Percentiles rank a stretch among this genome's conserved stretches.
These are phyloP conservation scores for Pichia sp. DNA, from an alignment of 1,139 yeast genomes.

Conservation along the genomic window DNA sequence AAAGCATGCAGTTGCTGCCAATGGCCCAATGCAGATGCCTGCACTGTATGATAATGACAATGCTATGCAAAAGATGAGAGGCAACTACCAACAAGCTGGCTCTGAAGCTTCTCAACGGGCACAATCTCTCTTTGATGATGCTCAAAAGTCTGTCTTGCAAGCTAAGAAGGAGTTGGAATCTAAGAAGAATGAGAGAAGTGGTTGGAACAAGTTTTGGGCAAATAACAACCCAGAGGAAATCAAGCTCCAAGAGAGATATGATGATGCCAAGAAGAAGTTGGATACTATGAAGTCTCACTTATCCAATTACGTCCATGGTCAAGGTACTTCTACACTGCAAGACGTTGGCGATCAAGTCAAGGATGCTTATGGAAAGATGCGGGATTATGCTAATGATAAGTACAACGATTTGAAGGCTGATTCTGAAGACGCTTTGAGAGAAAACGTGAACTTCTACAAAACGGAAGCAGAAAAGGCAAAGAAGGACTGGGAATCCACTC, in stretches of 20 bases:
- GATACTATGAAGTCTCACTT: conserved; percentile 21
- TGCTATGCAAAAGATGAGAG: conserved; percentile 3
- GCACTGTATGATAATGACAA: background rate
- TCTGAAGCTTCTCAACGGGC: conserved; percentile 9
- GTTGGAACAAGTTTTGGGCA: conserved; percentile 8
- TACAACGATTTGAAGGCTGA: conserved; percentile 26
- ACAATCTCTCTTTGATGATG: conserved; percentile 7
- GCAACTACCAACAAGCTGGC: conserved; percentile 1
- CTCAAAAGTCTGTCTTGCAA: conserved; percentile 6
- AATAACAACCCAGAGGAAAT: background rate
- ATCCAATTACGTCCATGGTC: conserved; percentile 14
- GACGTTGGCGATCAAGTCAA: background rate
- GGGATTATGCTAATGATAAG: conserved; percentile 34
- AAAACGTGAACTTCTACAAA: conserved; percentile 3
- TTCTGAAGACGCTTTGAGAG: conserved; percentile 18
- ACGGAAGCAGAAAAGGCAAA: conserved; percentile 9
- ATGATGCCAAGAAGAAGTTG: conserved; percentile 7
- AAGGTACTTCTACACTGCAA: conserved; percentile 1
- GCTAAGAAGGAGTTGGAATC: conserved; percentile 8
- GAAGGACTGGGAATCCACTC: conserved; percentile 9
- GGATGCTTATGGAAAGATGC: conserved; percentile 24
- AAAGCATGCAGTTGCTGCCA: background rate
- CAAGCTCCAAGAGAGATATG: conserved; percentile 7
- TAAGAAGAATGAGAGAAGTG: background rate
- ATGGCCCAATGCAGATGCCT: background rate